Evolutionary conservation across 768 basidiomycete genomes (phyloP).

Genomic region (Russula virescens): DNA sequence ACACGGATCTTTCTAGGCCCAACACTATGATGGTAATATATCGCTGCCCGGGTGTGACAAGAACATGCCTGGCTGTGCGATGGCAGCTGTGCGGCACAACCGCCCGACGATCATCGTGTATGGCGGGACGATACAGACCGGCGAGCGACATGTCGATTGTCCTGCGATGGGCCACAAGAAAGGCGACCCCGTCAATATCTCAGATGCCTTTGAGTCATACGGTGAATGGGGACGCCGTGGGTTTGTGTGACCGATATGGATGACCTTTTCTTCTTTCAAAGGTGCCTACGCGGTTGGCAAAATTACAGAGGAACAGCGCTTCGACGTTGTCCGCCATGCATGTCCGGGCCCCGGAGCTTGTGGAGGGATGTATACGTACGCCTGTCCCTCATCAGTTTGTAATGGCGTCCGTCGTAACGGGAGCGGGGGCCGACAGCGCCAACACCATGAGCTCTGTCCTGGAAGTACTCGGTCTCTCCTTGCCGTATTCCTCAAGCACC

Average conservation of each 20-base stretch:
- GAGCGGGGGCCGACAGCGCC: constrained; percentile 40
- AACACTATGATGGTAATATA: constrained; percentile 86
- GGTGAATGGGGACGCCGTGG: constrained; percentile 38
- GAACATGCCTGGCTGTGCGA: constrained; percentile 88
- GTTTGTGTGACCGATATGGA: not conserved
- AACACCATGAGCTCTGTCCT: constrained; percentile 86
- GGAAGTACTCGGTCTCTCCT: constrained; percentile 79
- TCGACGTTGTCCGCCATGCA: constrained; percentile 80
- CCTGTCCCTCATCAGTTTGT: constrained; percentile 4
- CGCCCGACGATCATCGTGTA: constrained; percentile 85
- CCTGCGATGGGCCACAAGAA: constrained; percentile 69
- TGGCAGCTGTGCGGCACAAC: constrained; percentile 83
- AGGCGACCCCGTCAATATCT: constrained; percentile 81
- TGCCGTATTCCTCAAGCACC: constrained; percentile 76
- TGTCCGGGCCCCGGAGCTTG: constrained; percentile 84
- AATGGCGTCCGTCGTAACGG: not conserved
- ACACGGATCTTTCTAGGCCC: constrained; percentile 44
- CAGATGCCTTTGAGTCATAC: constrained; percentile 80
- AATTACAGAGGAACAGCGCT: constrained; percentile 72
- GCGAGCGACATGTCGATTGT: constrained; percentile 72
- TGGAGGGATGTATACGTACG: constrained; percentile 82
- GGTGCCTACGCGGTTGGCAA: constrained; percentile 72
- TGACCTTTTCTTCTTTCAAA: constrained; percentile 28
- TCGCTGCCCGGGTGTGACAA: constrained; percentile 87
- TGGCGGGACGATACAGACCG: constrained; percentile 76